Evolutionary conservation across 495 filamentous ascomycete species (phyloP), one percentile per base, ranked within the genome.

Genomic region (Tuber magnatum): DNA sequence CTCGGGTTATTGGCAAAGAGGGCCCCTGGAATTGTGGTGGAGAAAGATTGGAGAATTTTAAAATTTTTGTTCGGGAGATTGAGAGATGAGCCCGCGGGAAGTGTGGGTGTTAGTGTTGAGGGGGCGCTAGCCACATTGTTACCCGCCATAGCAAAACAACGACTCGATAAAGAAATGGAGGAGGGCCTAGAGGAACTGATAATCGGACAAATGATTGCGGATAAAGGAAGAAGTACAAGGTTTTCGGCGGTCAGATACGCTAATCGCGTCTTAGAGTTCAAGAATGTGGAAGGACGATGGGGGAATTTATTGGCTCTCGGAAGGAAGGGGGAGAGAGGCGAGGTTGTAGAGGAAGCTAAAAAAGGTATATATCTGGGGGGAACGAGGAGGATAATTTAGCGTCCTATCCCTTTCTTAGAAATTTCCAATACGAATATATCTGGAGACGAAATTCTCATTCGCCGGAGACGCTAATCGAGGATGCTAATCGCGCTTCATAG

Each of bases 211-310:
- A 93, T 94, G 90, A 85, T 82, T 69, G 82, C 87, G 65, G 76
- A 87, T 39, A 85, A 88, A 56, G 88, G 88, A 69, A 86, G 93
- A 74, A 91, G 89, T 72, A 90, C 91, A 70, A 89, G 92, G 12
- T 94, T 93, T 84, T 89, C 92, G 32, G 91, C 91, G n/a, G 88
- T 95, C 7, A 91, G 93, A 39, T 97, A 94, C 86, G 92, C 93
- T 4, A 97, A 97, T 79, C 87, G 91, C n/a, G 97, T 93, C 80
- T 86, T 99, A 18, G 89, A 91, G 3, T 97, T 91, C 76, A 86
- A 84, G 48, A 93, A 96, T 80, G 86, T 93, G 20, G 86, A 89
- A 35, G 95, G 91, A 56, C 89, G 94, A 68, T 98, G 93, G 93
- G 91, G 96, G 70, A 88, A 97, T 84, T 86, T 97, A 43, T 86